phyloP scores from a whole-genome alignment of 352 stramenopile genomes.

The Phytophthora pluvialis region DNA sequence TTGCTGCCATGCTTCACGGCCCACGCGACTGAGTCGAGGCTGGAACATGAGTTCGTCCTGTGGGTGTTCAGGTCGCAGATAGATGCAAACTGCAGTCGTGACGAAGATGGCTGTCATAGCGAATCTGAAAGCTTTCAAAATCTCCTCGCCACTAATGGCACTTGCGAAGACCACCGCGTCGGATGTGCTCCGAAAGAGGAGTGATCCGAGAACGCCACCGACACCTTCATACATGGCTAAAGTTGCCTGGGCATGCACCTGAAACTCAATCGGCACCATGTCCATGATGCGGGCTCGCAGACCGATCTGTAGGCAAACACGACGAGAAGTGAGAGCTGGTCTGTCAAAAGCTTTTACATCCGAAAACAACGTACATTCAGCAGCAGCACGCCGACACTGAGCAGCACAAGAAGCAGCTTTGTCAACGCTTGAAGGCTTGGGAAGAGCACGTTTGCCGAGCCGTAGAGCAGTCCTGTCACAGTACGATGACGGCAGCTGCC shows the following conservation, averaged over 20 bases:
- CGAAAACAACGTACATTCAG: conserved; percentile 49
- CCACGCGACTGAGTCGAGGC: conserved; percentile 56
- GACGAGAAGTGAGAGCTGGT: conserved; percentile 1
- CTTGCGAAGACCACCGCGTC: conserved; percentile 74
- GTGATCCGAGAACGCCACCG: conserved; percentile 59
- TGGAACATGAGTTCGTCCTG: conserved; percentile 63
- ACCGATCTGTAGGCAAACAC: conserved; percentile 48
- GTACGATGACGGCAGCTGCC: conserved; percentile 52
- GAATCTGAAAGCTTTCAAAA: conserved; percentile 69
- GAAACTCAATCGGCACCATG: conserved; percentile 75
- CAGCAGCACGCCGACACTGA: conserved; percentile 64
- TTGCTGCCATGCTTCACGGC: conserved; percentile 64
- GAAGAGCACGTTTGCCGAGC: conserved; percentile 70
- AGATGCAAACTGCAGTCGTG: conserved; percentile 59
- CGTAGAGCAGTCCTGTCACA: conserved; percentile 67
- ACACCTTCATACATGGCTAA: conserved; percentile 74
- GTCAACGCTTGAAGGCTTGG: conserved; percentile 43
- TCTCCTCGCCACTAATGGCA: conserved; percentile 68
- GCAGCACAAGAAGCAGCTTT: conserved; percentile 63
- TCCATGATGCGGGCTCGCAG: conserved; percentile 80
- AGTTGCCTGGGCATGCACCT: conserved; percentile 78
- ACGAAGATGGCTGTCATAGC: conserved; percentile 58
- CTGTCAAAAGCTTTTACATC: background rate
- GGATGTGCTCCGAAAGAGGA: conserved; percentile 73
- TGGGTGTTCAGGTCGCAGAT: conserved; percentile 63